Percentiles rank a stretch among this genome's conserved stretches.
Evolutionary conservation across 2,329 filamentous ascomycete genomes (phyloP).

Genomic region (Scedosporium dehoogii): DNA sequence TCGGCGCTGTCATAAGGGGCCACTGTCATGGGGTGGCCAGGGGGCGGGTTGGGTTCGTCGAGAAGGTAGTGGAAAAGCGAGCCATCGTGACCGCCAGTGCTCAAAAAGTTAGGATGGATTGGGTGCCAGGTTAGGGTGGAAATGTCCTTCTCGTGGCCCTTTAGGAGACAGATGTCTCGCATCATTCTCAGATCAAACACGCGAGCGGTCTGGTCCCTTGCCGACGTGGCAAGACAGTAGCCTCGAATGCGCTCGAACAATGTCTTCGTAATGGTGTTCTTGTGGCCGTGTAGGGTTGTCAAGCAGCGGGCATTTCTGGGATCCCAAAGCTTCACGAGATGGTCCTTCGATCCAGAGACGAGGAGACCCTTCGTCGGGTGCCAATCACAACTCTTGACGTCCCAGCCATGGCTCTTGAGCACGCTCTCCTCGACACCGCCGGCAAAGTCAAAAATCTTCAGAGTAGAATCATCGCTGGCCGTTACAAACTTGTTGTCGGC

Average conservation of each 20-base stretch:
- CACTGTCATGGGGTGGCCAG: conserved; percentile 58
- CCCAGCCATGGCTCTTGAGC: conserved; percentile 92
- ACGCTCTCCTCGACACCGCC: conserved; percentile 73
- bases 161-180: conserved; percentile 88
- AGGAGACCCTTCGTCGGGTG: conserved; percentile 90
- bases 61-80: conserved; percentile 90
- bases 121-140: conserved; percentile 91
- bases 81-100: conserved; percentile 83
- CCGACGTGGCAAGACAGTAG: conserved; percentile 80
- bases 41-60: conserved; percentile 81
- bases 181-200: conserved; percentile 97
- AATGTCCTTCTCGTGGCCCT: conserved; percentile 94
- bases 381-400: conserved; percentile 95
- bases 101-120: conserved; percentile 78
- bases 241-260: conserved; percentile 80
- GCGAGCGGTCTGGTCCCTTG: conserved; percentile 83
- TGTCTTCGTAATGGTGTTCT: conserved; percentile 92
- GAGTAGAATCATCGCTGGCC: conserved; percentile 81
- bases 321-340: conserved; percentile 96
- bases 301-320: conserved; percentile 83
- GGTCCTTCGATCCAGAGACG: conserved; percentile 94
- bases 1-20: conserved; percentile 82
- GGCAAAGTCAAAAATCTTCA: conserved; percentile 96
- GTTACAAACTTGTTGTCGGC: conserved; percentile 95
- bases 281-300: conserved; percentile 91